phyloP scores from a whole-genome alignment of 148 eudicot genomes.

The Rhododendron molle region DNA sequence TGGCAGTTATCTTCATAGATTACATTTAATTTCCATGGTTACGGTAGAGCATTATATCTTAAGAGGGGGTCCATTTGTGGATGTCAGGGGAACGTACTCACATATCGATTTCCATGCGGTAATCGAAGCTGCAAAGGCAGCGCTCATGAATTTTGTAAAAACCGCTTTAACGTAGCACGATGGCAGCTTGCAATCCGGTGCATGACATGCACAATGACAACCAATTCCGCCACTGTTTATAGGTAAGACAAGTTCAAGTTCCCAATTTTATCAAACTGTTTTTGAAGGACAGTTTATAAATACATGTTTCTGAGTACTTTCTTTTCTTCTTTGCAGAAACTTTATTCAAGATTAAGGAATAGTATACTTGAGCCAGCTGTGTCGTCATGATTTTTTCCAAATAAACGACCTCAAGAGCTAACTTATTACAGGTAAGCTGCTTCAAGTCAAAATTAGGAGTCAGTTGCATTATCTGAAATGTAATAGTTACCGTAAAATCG shows the following conservation, averaged over 20 bases:
- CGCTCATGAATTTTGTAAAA: constrained; percentile 64
- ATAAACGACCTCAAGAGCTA: neutral
- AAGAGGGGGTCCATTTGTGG: constrained; percentile 3
- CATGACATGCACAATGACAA: neutral
- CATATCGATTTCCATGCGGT: constrained; percentile 59
- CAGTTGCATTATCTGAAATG: neutral
- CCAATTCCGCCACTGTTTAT: neutral
- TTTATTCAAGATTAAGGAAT: neutral
- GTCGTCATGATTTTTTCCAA: neutral
- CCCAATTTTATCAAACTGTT: neutral
- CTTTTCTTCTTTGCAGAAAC: neutral
- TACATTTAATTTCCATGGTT: neutral
- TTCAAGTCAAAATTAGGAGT: neutral
- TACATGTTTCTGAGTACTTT: neutral
- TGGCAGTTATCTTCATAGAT: neutral
- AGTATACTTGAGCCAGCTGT: neutral
- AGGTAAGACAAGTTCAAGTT: neutral
- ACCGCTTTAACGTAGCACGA: constrained; percentile 32
- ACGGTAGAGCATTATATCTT: neutral
- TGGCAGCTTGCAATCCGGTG: neutral
- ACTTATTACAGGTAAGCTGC: constrained; percentile 7
- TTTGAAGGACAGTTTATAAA: neutral
- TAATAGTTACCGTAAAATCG: neutral
- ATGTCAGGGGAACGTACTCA: constrained; percentile 87
- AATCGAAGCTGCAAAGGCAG: constrained; percentile 91